These are phyloP conservation scores for Patellaria atrata DNA, from an alignment of 495 filamentous ascomycete genomes.

Conservation along the genomic window DNA sequence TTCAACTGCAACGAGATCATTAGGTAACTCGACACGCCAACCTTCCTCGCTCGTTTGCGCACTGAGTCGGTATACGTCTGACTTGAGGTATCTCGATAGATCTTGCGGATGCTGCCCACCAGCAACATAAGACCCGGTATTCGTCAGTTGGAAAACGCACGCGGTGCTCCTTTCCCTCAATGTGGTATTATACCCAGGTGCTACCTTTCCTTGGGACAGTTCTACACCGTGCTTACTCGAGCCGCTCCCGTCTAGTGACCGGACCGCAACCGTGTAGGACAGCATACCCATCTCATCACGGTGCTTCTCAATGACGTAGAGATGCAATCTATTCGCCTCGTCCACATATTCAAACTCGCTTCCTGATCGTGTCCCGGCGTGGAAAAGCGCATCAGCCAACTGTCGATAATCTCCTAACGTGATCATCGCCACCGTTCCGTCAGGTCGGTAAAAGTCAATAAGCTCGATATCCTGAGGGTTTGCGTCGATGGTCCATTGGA, in stretches of 20 bases:
- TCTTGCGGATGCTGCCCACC: constrained; percentile 22
- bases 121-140: constrained; percentile 20
- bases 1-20: constrained; percentile 22
- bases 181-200: constrained; percentile 9
- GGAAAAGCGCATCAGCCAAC: constrained; percentile 30
- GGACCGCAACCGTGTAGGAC: constrained; percentile 27
- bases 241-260: constrained; percentile 24
- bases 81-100: constrained; percentile 8
- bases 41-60: constrained; percentile 23
- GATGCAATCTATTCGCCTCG: constrained; percentile 26
- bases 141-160: constrained; percentile 25
- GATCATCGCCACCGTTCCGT: constrained; percentile 9
- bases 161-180: constrained; percentile 16
- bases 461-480: constrained; percentile 26
- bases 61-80: constrained; percentile 14
- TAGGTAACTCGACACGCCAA: constrained; percentile 28
- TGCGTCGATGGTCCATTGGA: constrained; percentile 33
- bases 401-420: constrained; percentile 31
- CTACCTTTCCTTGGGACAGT: constrained; percentile 18
- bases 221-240: constrained; percentile 22
- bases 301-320: constrained; percentile 27
- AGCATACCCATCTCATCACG: constrained; percentile 26
- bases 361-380: constrained; percentile 29
- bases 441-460: constrained; percentile 11
- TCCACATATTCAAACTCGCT: constrained; percentile 30